Percentiles rank a stretch among this genome's conserved stretches.
phyloP scores from a whole-genome alignment of 2,329 filamentous ascomycete genomes.

The Hansfordia pulvinata region DNA sequence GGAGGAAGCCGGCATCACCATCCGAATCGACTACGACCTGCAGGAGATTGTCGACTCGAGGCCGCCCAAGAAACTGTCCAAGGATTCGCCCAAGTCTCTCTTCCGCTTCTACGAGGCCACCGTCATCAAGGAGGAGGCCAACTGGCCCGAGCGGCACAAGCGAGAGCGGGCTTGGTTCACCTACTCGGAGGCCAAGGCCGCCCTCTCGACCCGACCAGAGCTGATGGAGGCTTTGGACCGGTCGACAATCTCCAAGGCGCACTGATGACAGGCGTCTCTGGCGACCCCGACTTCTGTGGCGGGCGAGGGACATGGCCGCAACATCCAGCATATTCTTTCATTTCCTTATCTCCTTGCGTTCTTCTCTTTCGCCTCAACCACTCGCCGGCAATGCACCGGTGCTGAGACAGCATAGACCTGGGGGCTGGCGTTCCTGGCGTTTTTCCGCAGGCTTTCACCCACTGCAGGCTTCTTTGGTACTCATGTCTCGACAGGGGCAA shows the following conservation, averaged over 20 bases:
- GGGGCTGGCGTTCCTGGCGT: conserved; percentile 16
- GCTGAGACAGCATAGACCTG: conserved; percentile 17
- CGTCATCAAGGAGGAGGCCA: conserved; percentile 71
- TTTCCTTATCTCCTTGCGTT: conserved; percentile 7
- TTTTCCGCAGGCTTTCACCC: too few species aligned
- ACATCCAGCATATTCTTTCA: conserved; percentile 3
- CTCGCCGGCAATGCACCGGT: too few species aligned
- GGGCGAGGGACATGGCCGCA: conserved; percentile 1
- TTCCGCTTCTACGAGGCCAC: conserved; percentile 80
- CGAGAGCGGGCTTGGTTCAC: conserved; percentile 82
- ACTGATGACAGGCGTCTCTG: conserved; percentile 26
- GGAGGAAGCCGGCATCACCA: conserved; percentile 92
- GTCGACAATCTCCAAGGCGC: conserved; percentile 65
- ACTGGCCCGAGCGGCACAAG: conserved; percentile 94
- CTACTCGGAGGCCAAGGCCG: conserved; percentile 67
- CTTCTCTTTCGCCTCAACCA: too few species aligned
- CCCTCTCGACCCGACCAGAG: conserved; percentile 68
- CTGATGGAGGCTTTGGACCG: conserved; percentile 75
- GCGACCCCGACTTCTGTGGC: conserved; percentile 6
- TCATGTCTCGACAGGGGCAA: too few species aligned
- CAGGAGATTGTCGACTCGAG: conserved; percentile 77
- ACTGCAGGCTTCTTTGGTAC: too few species aligned
- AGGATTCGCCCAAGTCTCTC: conserved; percentile 44
- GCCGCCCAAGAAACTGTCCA: conserved; percentile 58
- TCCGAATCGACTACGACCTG: conserved; percentile 73